phyloP scores from a whole-genome alignment of 441 rosid genomes.

The Gossypium aridum region DNA sequence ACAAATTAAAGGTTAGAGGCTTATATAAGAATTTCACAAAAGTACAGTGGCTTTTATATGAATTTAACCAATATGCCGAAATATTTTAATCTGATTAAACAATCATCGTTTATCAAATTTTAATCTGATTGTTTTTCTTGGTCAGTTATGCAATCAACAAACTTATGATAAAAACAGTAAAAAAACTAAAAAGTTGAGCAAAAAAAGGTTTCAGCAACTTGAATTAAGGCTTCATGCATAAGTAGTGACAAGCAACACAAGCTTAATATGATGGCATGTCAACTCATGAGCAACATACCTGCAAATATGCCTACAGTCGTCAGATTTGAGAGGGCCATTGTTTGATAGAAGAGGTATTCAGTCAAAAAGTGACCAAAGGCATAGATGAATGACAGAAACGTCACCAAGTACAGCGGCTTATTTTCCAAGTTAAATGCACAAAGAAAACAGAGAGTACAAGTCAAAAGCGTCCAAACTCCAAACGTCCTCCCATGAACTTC shows the following conservation, averaged over 20 bases:
- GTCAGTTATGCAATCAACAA: neutral
- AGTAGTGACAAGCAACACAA: neutral
- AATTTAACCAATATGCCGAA: neutral
- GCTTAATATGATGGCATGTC: too few relatives aligned
- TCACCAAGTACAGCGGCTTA: slow-evolving; percentile 73
- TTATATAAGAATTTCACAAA: neutral
- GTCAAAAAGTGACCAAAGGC: slow-evolving; percentile 86
- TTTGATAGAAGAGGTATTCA: slow-evolving; percentile 64
- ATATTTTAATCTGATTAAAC: neutral
- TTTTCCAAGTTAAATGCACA: slow-evolving; percentile 85
- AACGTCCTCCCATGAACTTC: slow-evolving; percentile 97
- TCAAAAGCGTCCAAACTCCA: slow-evolving; percentile 92
- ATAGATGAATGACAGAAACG: slow-evolving; percentile 78
- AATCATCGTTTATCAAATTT: neutral
- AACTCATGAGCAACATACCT: slow-evolving; percentile 30
- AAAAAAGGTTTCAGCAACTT: neutral
- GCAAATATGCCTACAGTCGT: slow-evolving; percentile 74
- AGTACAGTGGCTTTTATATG: neutral
- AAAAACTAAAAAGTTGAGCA: neutral
- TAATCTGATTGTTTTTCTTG: neutral
- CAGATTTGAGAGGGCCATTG: slow-evolving; percentile 70
- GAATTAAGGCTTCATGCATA: neutral
- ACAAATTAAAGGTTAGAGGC: neutral
- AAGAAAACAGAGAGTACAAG: slow-evolving; percentile 86
- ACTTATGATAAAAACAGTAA: neutral